These are phyloP conservation scores for Lathyrus oleraceus DNA, from an alignment of 306 rosid genomes.

Conservation along the genomic window DNA sequence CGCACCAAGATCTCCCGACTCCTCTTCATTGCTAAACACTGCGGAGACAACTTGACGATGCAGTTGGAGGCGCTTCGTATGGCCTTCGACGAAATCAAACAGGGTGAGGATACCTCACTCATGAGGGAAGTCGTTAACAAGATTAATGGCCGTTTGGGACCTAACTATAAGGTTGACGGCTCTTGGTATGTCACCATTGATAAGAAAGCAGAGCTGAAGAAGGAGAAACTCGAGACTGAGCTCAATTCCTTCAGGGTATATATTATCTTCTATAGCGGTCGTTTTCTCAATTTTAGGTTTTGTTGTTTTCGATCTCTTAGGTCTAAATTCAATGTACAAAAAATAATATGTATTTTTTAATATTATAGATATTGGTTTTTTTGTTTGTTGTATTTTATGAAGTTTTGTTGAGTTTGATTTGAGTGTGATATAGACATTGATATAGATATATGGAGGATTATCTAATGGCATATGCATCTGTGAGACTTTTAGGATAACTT, in stretches of 20 bases:
- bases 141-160: constrained; percentile 70
- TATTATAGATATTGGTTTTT: background rate
- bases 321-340: background rate
- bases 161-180: constrained; percentile 54
- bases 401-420: background rate
- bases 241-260: constrained; percentile 79
- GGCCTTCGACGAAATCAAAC: constrained; percentile 94
- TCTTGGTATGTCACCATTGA: constrained; percentile 71
- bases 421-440: constrained; percentile 8
- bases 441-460: background rate
- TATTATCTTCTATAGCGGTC: background rate
- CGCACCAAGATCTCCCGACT: constrained; percentile 76
- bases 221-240: constrained; percentile 93
- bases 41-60: constrained; percentile 53
- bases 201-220: constrained; percentile 81
- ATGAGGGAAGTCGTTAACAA: constrained; percentile 74
- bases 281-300: background rate
- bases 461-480: background rate
- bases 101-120: constrained; percentile 81
- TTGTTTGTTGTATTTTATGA: background rate
- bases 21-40: constrained; percentile 65
- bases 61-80: constrained; percentile 89
- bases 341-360: too few relatives aligned
- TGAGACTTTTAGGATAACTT: background rate
- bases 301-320: background rate